Percentiles rank a stretch among this genome's conserved stretches.
Conservation (phyloP, 805 yeast genomes). For the Lipomyces chichibuensis region DNA sequence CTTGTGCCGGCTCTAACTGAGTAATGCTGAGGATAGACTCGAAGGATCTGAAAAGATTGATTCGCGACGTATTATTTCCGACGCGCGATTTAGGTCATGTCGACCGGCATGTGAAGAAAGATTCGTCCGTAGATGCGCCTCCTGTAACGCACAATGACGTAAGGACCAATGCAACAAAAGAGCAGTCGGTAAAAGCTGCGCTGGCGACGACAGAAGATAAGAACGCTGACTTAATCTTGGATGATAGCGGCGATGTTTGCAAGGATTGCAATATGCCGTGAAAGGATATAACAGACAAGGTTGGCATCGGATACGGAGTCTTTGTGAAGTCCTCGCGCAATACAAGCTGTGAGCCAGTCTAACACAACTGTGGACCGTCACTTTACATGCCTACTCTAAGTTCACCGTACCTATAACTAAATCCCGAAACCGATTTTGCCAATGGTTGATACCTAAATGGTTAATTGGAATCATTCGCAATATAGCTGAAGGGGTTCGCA, state of each 20-base stretch:
- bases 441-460: too few species aligned
- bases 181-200: background rate
- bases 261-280: slow-evolving; percentile 15
- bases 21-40: slow-evolving; percentile 53
- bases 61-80: slow-evolving; percentile 64
- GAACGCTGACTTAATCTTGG: slow-evolving; percentile 1
- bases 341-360: background rate
- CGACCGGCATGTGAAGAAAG: slow-evolving; percentile 46
- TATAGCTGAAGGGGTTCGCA: too few species aligned
- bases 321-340: background rate
- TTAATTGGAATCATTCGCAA: too few species aligned
- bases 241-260: slow-evolving; percentile 15
- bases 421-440: too few species aligned
- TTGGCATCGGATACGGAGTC: background rate
- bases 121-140: background rate
- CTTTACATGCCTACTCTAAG: background rate
- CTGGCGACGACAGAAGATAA: background rate
- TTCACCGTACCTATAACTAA: too few species aligned
- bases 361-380: background rate
- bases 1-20: background rate
- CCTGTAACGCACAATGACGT: background rate
- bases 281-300: background rate
- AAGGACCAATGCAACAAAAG: background rate
- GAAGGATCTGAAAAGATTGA: slow-evolving; percentile 69
- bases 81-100: slow-evolving; percentile 63